Percentiles rank a stretch among this genome's conserved stretches.
These are phyloP conservation scores for Lepiota venenata DNA, from an alignment of 768 basidiomycete genomes.

Conservation along the genomic window DNA sequence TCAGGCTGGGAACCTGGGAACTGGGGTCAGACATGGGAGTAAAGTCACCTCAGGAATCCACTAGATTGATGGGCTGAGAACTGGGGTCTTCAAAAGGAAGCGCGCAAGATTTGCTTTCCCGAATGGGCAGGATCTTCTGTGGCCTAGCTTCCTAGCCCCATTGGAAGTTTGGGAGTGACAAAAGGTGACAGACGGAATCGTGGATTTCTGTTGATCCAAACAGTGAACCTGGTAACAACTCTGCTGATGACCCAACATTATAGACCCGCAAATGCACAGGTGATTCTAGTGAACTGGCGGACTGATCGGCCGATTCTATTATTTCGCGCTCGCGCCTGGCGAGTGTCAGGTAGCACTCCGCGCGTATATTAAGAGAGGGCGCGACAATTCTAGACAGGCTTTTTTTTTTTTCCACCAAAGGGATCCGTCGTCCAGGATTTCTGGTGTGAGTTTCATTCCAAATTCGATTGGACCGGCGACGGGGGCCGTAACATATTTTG, in stretches of 20 bases:
- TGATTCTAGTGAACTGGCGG: not conserved
- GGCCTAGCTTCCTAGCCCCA: not conserved
- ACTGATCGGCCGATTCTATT: constrained; percentile 11
- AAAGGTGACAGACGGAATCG: constrained; percentile 1
- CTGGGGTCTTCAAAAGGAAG: not conserved
- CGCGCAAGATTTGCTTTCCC: constrained; percentile 2
- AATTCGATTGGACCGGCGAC: too few relatives aligned
- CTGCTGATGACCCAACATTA: not conserved
- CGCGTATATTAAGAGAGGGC: too few relatives aligned
- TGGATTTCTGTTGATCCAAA: not conserved
- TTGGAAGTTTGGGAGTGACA: not conserved
- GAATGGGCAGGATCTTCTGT: constrained; percentile 6
- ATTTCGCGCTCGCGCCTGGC: too few relatives aligned
- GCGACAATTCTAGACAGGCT: too few relatives aligned
- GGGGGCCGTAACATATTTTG: too few relatives aligned
- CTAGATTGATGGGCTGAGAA: not conserved
- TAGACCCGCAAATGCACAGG: too few relatives aligned
- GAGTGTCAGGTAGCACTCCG: too few relatives aligned
- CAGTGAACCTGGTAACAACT: not conserved
- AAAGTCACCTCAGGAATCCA: not conserved
- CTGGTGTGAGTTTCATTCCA: too few relatives aligned
- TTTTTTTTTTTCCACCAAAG: too few relatives aligned
- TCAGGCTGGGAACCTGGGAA: constrained; percentile 7
- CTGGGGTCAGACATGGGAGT: not conserved
- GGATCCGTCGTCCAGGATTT: too few relatives aligned